These are phyloP conservation scores for Puccinia polysora DNA, from an alignment of 1,284 basidiomycete genomes.

Conservation along the genomic window DNA sequence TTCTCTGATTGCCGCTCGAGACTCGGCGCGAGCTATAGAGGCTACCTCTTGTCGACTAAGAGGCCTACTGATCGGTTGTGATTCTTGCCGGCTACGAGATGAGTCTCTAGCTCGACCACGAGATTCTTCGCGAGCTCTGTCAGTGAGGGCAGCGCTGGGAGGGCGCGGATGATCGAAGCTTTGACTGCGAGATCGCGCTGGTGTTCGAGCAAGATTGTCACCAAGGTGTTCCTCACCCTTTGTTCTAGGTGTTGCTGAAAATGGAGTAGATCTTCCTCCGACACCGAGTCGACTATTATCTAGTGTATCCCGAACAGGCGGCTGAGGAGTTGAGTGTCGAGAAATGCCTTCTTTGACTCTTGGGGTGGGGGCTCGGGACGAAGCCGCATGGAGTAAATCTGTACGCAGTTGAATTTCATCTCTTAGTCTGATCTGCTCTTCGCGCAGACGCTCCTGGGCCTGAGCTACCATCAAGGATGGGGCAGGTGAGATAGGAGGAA, in stretches of 20 bases:
- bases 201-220: constrained; percentile 23
- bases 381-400: constrained; percentile 4
- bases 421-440: constrained; percentile 16
- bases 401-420: constrained; percentile 8
- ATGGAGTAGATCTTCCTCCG: background rate
- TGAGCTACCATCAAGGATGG: constrained; percentile 5
- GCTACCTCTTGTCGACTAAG: constrained; percentile 1
- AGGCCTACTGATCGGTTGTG: constrained; percentile 1
- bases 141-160: constrained; percentile 3
- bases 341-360: constrained; percentile 1
- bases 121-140: background rate
- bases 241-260: background rate
- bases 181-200: constrained; percentile 24
- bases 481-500: background rate
- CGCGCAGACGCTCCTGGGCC: constrained; percentile 12
- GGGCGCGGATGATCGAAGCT: constrained; percentile 6
- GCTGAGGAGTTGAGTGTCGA: constrained; percentile 20
- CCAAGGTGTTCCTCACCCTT: constrained; percentile 16
- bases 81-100: constrained; percentile 19
- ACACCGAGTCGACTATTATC: constrained; percentile 11
- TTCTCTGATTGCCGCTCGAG: constrained; percentile 21
- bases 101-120: background rate
- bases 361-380: background rate
- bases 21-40: constrained; percentile 27
- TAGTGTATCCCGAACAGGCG: background rate